Evolutionary conservation across 306 rosid genomes (phyloP).

Genomic region (Arachis stenosperma): DNA sequence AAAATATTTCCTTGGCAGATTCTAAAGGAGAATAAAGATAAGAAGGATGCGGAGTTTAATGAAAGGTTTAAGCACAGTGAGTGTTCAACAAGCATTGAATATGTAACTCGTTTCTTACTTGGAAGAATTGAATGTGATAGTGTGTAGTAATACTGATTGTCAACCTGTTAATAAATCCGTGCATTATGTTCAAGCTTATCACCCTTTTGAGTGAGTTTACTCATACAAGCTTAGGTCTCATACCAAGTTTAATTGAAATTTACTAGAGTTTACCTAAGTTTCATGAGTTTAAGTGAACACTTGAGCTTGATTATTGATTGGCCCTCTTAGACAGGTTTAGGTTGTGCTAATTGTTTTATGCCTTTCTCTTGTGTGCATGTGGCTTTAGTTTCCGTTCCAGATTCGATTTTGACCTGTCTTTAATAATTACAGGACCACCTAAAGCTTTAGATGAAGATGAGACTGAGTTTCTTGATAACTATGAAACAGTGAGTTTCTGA

Average conservation of each 20-base stretch:
- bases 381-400: slow-evolving; percentile 19
- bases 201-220: no score
- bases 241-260: no score
- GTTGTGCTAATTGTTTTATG: slow-evolving; percentile 22
- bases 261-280: no score
- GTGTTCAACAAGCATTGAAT: slow-evolving; percentile 42
- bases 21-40: slow-evolving; percentile 89
- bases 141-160: slow-evolving; percentile 5
- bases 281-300: no score
- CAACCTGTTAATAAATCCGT: no score
- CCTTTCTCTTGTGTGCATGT: not conserved
- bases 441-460: slow-evolving; percentile 97
- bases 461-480: slow-evolving; percentile 85
- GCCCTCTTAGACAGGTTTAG: slow-evolving; percentile 4
- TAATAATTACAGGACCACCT: slow-evolving; percentile 75
- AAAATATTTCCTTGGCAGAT: slow-evolving; percentile 50
- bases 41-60: slow-evolving; percentile 83
- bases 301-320: no score
- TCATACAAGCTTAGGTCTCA: no score
- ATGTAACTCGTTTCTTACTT: slow-evolving; percentile 2
- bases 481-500: slow-evolving; percentile 58
- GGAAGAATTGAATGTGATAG: not conserved
- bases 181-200: no score
- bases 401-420: slow-evolving; percentile 21
- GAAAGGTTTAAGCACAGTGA: slow-evolving; percentile 96